Evolutionary conservation across 2,329 filamentous ascomycete species (phyloP).

Genomic region (Xylaria hypoxylon): DNA sequence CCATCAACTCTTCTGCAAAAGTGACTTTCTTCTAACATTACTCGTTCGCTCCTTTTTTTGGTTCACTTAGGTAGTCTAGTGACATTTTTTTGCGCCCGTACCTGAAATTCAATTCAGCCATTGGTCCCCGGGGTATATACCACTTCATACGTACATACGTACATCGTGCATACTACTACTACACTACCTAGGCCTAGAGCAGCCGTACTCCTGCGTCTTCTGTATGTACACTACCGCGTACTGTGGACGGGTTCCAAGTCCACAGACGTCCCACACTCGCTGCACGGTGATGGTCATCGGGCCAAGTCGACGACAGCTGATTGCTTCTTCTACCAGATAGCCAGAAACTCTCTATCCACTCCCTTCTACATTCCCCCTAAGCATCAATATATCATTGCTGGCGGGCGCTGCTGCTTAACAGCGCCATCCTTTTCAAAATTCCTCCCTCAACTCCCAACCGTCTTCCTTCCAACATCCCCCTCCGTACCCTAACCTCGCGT

Average conservation of each 20-base stretch:
- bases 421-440: conserved; percentile 87
- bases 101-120: conserved; percentile 14
- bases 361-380: conserved; percentile 41
- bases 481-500: conserved; percentile 74
- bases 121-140: conserved; percentile 25
- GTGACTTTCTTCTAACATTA: conserved; percentile 25
- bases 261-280: conserved; percentile 36
- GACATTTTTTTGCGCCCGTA: conserved; percentile 9
- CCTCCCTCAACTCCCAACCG: conserved; percentile 75
- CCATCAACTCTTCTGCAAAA: conserved; percentile 13
- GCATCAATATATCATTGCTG: conserved; percentile 57
- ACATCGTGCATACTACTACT: conserved; percentile 18
- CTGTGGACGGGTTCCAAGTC: conserved; percentile 25
- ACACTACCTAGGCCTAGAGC: not conserved
- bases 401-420: conserved; percentile 80
- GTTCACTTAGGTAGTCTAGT: conserved; percentile 19
- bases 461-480: conserved; percentile 86
- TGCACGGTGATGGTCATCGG: conserved; percentile 41
- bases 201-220: conserved; percentile 16
- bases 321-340: conserved; percentile 36
- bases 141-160: conserved; percentile 21
- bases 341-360: conserved; percentile 49
- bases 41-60: conserved; percentile 24
- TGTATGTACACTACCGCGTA: conserved; percentile 14
- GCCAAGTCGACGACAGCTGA: conserved; percentile 39